Conservation (phyloP, 2,329 filamentous ascomycete genomes). For the Sclerotiophoma versabilis region DNA sequence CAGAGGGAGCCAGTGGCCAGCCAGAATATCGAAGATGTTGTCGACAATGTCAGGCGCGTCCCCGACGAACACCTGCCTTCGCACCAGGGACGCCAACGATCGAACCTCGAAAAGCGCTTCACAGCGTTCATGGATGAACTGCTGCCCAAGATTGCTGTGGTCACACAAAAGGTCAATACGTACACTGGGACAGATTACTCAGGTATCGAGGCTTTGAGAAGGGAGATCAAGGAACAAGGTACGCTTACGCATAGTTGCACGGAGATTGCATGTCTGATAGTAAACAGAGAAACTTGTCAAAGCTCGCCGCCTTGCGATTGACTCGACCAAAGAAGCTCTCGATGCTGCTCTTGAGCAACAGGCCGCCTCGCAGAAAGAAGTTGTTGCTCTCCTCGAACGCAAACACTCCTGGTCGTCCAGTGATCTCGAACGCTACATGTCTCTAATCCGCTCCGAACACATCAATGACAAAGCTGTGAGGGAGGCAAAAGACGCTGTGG, state of each 20-base stretch:
- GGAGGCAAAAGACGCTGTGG: conserved; percentile 73
- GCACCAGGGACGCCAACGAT: conserved; percentile 61
- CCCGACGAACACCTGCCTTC: conserved; percentile 59
- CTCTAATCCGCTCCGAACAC: conserved; percentile 90
- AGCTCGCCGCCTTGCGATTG: conserved; percentile 67
- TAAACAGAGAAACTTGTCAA: conserved; percentile 65
- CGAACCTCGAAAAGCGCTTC: conserved; percentile 67
- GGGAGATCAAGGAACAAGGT: conserved; percentile 74
- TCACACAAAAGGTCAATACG: conserved; percentile 88
- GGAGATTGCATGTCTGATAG: conserved; percentile 13
- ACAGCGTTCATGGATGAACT: conserved; percentile 84
- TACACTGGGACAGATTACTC: conserved; percentile 88
- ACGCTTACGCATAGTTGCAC: conserved; percentile 18
- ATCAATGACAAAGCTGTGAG: conserved; percentile 86
- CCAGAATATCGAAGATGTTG: conserved; percentile 19
- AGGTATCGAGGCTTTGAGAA: conserved; percentile 84
- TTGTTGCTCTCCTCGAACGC: conserved; percentile 89
- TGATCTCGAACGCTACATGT: conserved; percentile 94
- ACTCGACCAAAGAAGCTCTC: conserved; percentile 75
- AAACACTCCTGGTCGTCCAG: conserved; percentile 89
- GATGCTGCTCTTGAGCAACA: conserved; percentile 83
- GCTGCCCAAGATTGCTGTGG: conserved; percentile 82
- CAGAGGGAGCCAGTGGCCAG: conserved; percentile 9
- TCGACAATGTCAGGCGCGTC: conserved; percentile 41
- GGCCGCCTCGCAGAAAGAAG: conserved; percentile 90